Evolutionary conservation across 2,329 filamentous ascomycete genomes (phyloP).

Genomic region (Fusarium beomiforme): DNA sequence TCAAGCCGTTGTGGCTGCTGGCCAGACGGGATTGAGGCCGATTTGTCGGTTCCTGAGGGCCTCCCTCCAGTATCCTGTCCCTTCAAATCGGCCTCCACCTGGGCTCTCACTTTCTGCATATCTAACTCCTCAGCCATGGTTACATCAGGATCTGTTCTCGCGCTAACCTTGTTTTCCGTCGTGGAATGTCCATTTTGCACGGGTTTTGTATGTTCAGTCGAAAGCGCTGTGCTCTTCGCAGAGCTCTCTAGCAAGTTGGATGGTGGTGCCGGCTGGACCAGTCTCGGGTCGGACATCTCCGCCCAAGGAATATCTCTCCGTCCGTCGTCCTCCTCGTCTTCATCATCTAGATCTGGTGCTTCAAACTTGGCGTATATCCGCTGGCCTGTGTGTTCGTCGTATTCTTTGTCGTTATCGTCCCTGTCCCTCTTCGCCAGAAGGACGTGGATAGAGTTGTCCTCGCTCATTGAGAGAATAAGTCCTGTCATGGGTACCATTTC

Average conservation of each 20-base stretch:
- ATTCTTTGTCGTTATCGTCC: slow-evolving; percentile 64
- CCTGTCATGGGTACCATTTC: slow-evolving; percentile 72
- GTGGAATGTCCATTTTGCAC: slow-evolving; percentile 12
- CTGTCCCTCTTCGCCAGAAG: slow-evolving; percentile 76
- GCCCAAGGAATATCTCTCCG: slow-evolving; percentile 66
- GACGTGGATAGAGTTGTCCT: slow-evolving; percentile 65
- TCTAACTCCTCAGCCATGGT: slow-evolving; percentile 42
- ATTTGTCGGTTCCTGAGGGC: slow-evolving; percentile 32
- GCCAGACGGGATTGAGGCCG: slow-evolving; percentile 44
- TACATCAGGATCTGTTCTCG: slow-evolving; percentile 30
- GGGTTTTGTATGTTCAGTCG: slow-evolving; percentile 22
- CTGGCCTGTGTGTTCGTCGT: slow-evolving; percentile 74
- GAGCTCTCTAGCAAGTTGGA: slow-evolving; percentile 38
- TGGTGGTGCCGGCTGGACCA: slow-evolving; percentile 59
- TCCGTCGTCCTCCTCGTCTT: slow-evolving; percentile 67
- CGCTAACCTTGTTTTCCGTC: slow-evolving; percentile 43
- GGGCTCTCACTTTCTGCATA: slow-evolving; percentile 45
- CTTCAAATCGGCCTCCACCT: slow-evolving; percentile 36
- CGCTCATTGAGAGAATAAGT: slow-evolving; percentile 65
- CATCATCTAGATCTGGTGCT: slow-evolving; percentile 70
- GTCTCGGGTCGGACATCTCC: slow-evolving; percentile 74
- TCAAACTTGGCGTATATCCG: slow-evolving; percentile 84
- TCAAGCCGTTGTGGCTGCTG: slow-evolving; percentile 40
- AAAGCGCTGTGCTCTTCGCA: slow-evolving; percentile 42
- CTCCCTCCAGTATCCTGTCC: slow-evolving; percentile 22